Base-by-base conservation (phyloP, 345 rosid species). In the Eucalyptus shirleyi region DNA sequence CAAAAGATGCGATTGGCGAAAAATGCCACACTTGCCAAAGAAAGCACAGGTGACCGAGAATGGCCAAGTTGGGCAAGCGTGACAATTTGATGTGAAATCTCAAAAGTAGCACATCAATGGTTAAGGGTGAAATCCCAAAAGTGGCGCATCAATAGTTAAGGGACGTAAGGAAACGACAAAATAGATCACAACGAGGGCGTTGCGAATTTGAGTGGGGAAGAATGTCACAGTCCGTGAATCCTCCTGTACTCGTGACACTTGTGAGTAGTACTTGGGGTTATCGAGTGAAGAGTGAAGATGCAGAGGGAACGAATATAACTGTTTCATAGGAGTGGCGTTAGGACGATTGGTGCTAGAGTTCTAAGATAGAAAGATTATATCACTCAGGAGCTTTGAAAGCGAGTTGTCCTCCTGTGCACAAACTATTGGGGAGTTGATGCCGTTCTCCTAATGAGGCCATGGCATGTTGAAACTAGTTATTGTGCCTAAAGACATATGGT, bases 381-480 rank as follows among this genome's bases (percentile, higher is more conserved):
- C 17, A 11, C 4, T 47, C 4, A 47, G 13, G 13, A 47, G 2
- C 13, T 47, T 9, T 10, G 4, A 3, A 45, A 4, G 12, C 12
- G 12, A 0, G 12, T 9, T 45, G 12, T 1, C 12, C 11, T 45
- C 49, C 49, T 1, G 3, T 45, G 49, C 50, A 50, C 16, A 50
- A 50, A 50, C 1, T 14, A 0, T 6, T 50, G 3, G 5, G 0
- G 16, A 13, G 50, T 0, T 49, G 2, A 49, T 49, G 2, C 2
- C 3, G 6, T 0, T 50, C 51, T 50, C 1, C 0, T 49, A 34
- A 34, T n/a, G n/a, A n/a, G n/a, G n/a, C n/a, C n/a, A n/a, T n/a
- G n/a, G n/a, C n/a, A n/a, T n/a, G n/a, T n/a, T n/a, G n/a, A n/a
- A n/a, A n/a, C n/a, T n/a, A n/a, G n/a, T n/a, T n/a, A n/a, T n/a